Evolutionary conservation across 1,284 basidiomycete genomes (phyloP), one percentile per base, ranked within the genome.

Genomic region (Cryptococcus deneoformans): DNA sequence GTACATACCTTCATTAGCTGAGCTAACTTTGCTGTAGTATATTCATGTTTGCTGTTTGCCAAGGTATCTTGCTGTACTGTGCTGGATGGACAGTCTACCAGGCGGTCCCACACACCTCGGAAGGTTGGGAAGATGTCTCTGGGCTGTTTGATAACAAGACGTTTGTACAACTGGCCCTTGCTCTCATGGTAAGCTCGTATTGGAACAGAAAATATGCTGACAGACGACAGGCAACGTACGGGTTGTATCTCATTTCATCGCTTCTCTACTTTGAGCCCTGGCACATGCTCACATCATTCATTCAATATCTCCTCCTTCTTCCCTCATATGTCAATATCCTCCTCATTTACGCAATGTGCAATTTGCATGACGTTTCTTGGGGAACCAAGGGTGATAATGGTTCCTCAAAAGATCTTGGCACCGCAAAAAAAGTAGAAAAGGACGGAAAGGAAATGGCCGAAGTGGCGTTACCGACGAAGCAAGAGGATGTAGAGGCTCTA

Each of bases 381-480:
- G 91, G 92, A 60, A 93, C 91, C 35, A 93, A 94, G 72, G 91
- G 92, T 58, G 89, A 92, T 79, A 92, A 92, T 69, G 86, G 89
- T 50, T 79, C 89, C 6, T 80, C 85, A 16, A 93, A 93, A 76
- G 90, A 93, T 70, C 83, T 94, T 6, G 92, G 91, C 56, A 85
- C 86, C 7, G 92, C 90, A 1, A 92, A 92, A 82, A 92, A 90
- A 73, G 81, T 91, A 63, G 88, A 20, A 90, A 77, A 87, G 50
- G 86, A 87, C 70, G 92, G 91, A 52, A 88, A 93, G 69, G 88
- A 89, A 52, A 79, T 92, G 66, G 69, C 68, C 6, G 91, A 93
- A 73, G 87, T 94, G 48, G 87, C 90, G 65, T 71, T 93, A 6
- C 88, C 88, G 0, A 89, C 89, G 35, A 83, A 84, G 7, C 83